These are phyloP conservation scores for Penicillium coffeae DNA, from an alignment of 495 filamentous ascomycete species.

Conservation along the genomic window DNA sequence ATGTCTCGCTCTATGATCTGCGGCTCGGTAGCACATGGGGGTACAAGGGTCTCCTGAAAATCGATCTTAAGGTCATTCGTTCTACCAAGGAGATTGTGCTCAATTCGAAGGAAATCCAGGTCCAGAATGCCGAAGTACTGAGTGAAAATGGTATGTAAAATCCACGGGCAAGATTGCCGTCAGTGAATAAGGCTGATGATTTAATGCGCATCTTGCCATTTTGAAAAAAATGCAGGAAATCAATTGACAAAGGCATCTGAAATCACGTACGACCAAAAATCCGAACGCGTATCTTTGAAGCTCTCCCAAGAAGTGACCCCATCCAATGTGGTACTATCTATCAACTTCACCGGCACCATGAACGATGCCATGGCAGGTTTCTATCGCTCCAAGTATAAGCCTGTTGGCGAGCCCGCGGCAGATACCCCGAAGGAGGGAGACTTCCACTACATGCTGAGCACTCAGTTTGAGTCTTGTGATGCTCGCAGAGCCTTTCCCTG, in stretches of 20 bases:
- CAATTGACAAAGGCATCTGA: conserved; percentile 53
- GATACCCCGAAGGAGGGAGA: conserved; percentile 76
- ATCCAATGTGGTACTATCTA: conserved; percentile 58
- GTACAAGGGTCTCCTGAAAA: conserved; percentile 76
- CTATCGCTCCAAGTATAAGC: conserved; percentile 92
- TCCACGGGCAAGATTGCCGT: background rate
- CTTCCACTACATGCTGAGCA: conserved; percentile 89
- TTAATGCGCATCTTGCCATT: background rate
- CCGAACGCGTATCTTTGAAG: conserved; percentile 70
- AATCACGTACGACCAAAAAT: conserved; percentile 73
- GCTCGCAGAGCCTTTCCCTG: conserved; percentile 92
- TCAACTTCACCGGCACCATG: conserved; percentile 80
- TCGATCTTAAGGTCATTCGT: conserved; percentile 57
- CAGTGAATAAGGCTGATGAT: conserved; percentile 9
- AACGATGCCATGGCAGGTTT: conserved; percentile 97
- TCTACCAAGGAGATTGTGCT: conserved; percentile 67
- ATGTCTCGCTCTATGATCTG: conserved; percentile 74
- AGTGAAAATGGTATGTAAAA: conserved; percentile 28
- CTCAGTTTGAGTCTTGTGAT: conserved; percentile 96
- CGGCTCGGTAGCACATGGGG: conserved; percentile 68
- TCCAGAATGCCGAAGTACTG: conserved; percentile 33
- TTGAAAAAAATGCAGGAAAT: conserved; percentile 19
- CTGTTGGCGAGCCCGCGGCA: conserved; percentile 58
- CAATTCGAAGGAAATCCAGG: conserved; percentile 54
- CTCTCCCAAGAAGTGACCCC: conserved; percentile 64